Evolutionary conservation across 257 asterid species (phyloP).

Genomic region (Ligustrum vulgare): DNA sequence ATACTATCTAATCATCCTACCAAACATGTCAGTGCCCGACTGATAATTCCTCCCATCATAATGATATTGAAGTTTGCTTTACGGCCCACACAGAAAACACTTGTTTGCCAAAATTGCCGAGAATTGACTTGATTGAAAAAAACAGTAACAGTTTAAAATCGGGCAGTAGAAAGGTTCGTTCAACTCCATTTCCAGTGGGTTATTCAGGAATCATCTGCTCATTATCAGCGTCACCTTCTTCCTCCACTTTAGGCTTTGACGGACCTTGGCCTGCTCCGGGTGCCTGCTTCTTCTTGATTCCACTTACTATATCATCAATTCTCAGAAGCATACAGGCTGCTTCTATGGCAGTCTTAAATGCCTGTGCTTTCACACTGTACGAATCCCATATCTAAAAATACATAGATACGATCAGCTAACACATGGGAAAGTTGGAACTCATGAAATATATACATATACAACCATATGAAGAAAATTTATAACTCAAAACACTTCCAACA

Average conservation of each 20-base stretch:
- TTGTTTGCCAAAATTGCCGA: background rate
- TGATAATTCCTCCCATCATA: background rate
- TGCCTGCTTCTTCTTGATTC: constrained; percentile 87
- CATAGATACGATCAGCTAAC: background rate
- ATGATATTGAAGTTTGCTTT: background rate
- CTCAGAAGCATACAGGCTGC: constrained; percentile 97
- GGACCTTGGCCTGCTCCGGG: constrained; percentile 63
- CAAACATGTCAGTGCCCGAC: background rate
- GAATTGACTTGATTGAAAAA: background rate
- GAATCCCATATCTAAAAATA: constrained; percentile 88
- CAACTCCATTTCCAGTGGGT: background rate
- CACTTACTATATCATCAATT: constrained; percentile 95
- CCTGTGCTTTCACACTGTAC: constrained; percentile 85
- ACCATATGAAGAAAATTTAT: background rate
- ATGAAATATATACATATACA: background rate
- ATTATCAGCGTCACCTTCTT: constrained; percentile 88
- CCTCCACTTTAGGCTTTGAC: constrained; percentile 69
- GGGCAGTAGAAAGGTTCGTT: background rate
- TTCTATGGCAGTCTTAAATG: constrained; percentile 95
- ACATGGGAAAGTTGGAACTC: background rate
- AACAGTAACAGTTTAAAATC: background rate
- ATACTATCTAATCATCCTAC: background rate
- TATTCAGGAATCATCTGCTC: constrained; percentile 84
- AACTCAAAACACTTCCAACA: background rate
- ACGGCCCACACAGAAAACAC: background rate